Evolutionary conservation across 257 asterid genomes (phyloP), one percentile per base, ranked within the genome.

Genomic region (Galeopsis tetrahit): DNA sequence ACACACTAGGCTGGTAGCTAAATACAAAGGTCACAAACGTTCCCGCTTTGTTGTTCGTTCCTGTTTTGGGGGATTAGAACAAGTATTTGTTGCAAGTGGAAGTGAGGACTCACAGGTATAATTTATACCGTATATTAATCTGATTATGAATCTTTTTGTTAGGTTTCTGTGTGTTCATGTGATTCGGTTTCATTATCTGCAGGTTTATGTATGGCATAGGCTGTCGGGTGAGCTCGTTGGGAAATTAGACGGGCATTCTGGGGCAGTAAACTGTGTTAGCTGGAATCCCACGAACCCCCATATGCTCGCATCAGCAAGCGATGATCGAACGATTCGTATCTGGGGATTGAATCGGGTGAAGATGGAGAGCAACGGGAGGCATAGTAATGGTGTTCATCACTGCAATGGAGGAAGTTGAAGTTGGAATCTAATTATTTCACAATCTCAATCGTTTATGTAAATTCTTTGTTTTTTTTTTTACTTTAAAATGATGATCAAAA

Each of bases 81-180:
- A 91, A 79, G 86, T 92, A 61, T 94, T 94, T 64, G 76, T 94
- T 57, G 95, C 97, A 62, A 91, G 99, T 63, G 99, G 99, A 63
- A 94, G 99, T 15, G 99, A 94, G 83, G 95, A 94, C 83, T 89
- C 99, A 36, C 93, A 82, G 97, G 99, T 94, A 63, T 17, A 21
- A 21, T 21, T 21, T 21, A 28, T 64, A 46, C 56, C 33, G 10
- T 15, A 1, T 10, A 46, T 14, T 14, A 59, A 36, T 38, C 17
- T 48, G 14, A 34, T 61, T 38, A 13, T n/a, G 10, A 38, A 10
- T 13, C 15, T 36, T 13, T 46, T 14, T 53, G 8, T 31, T 71
- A 44, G 39, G 9, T 57, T 44, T 66, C 34, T 7, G 35, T 39
- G 17, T 3, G 46, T 7, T 52, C 13, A 15, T 40, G 46, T 14